phyloP scores from a whole-genome alignment of 2,329 filamentous ascomycete genomes.

The Fusarium paranaense region DNA sequence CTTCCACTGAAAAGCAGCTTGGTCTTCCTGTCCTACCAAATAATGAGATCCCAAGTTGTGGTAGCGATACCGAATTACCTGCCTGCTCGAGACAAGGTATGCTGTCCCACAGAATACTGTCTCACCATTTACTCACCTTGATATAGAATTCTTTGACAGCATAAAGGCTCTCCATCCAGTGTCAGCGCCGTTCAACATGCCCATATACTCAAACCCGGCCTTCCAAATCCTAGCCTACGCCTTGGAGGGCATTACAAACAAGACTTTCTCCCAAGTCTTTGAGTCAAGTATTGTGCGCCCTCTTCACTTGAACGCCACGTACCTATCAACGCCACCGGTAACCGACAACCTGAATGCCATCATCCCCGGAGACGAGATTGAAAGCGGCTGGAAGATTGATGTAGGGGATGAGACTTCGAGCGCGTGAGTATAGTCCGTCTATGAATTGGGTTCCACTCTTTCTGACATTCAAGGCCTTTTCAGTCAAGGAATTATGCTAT shows the following conservation, averaged over 20 bases:
- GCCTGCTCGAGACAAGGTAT: slow-evolving; percentile 5
- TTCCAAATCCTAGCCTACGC: slow-evolving; percentile 21
- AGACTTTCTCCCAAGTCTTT: neutral
- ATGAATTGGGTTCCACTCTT: too few species aligned
- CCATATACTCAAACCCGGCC: slow-evolving; percentile 10
- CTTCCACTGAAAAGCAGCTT: neutral
- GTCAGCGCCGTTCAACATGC: slow-evolving; percentile 4
- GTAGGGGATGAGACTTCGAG: neutral
- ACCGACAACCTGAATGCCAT: neutral
- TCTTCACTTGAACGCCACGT: neutral
- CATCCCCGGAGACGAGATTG: neutral
- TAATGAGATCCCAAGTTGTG: neutral
- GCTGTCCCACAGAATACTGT: neutral
- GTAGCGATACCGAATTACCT: neutral
- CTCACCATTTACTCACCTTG: neutral
- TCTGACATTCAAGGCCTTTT: too few species aligned
- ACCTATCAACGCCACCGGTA: neutral
- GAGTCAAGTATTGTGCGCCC: neutral
- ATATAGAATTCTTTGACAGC: slow-evolving; percentile 5
- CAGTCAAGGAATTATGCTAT: slow-evolving; percentile 18
- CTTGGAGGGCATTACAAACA: slow-evolving; percentile 6
- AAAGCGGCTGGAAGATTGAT: neutral
- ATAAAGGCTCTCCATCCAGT: neutral
- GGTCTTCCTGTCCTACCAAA: neutral
- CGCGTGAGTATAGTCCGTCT: neutral